These are phyloP conservation scores for Vaccinium macrocarpon DNA, from an alignment of 148 eudicot genomes.

Conservation along the genomic window DNA sequence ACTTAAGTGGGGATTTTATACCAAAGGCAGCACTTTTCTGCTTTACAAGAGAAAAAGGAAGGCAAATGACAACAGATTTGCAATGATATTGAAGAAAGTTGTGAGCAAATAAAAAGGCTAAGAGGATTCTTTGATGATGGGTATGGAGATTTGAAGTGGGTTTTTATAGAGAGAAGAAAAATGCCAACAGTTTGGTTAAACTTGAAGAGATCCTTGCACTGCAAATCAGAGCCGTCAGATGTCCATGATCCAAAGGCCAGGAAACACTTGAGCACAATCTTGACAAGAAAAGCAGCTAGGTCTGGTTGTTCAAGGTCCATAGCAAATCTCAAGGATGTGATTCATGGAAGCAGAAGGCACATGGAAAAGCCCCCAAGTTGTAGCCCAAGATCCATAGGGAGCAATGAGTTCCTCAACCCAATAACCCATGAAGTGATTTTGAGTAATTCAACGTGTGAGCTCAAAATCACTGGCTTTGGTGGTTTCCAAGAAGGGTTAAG, in stretches of 20 bases:
- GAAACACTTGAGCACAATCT: conserved; percentile 50
- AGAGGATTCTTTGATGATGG: not conserved
- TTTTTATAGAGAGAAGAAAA: conserved; percentile 12
- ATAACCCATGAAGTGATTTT: conserved; percentile 89
- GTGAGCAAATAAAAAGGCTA: not conserved
- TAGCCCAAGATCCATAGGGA: conserved; percentile 94
- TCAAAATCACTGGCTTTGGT: conserved; percentile 70
- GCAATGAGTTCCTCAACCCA: conserved; percentile 91
- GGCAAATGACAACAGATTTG: conserved; percentile 12
- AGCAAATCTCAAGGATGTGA: conserved; percentile 87
- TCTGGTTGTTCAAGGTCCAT: conserved; percentile 97
- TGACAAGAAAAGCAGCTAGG: conserved; percentile 57
- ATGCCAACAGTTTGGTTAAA: conserved; percentile 90
- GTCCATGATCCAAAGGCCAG: conserved; percentile 71
- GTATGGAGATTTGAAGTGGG: not conserved
- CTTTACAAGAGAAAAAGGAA: conserved; percentile 4
- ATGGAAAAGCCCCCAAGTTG: conserved; percentile 70
- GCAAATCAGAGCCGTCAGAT: conserved; percentile 86
- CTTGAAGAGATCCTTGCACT: conserved; percentile 74
- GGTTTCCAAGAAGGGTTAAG: conserved; percentile 35
- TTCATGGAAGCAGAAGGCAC: conserved; percentile 94
- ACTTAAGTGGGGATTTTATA: not conserved
- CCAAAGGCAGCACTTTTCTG: not conserved
- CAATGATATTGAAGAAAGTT: not conserved
- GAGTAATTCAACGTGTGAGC: conserved; percentile 79